A percentile compares a stretch with the other conserved stretches of the same genome.
phyloP scores from a whole-genome alignment of 768 basidiomycete species.

The Pleurotus citrinopileatus region DNA sequence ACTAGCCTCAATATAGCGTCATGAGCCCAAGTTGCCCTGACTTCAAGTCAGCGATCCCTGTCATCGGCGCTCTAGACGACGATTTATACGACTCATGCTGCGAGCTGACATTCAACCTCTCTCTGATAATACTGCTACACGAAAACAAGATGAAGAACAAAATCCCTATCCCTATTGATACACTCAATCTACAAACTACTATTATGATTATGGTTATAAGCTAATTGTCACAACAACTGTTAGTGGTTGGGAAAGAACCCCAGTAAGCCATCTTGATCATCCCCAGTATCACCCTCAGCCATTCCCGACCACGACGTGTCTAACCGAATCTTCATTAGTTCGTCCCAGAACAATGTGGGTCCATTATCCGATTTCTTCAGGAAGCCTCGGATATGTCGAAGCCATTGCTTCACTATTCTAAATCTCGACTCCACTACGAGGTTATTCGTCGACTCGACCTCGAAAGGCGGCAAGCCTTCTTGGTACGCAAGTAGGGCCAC shows the following conservation, averaged over 20 bases:
- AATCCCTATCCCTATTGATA: background rate
- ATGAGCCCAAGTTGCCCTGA: background rate
- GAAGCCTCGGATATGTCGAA: slow-evolving; percentile 43
- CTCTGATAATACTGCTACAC: background rate
- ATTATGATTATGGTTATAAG: background rate
- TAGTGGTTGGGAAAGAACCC: slow-evolving; percentile 18
- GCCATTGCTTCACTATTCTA: slow-evolving; percentile 47
- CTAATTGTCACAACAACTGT: background rate
- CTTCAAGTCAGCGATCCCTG: background rate
- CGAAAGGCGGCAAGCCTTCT: slow-evolving; percentile 31
- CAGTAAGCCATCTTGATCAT: slow-evolving; percentile 20
- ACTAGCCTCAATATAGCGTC: background rate
- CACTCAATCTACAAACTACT: slow-evolving; percentile 1
- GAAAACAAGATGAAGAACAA: background rate
- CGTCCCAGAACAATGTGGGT: slow-evolving; percentile 45
- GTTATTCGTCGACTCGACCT: slow-evolving; percentile 5
- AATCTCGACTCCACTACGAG: slow-evolving; percentile 38
- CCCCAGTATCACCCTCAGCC: slow-evolving; percentile 9
- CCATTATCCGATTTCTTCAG: slow-evolving; percentile 40
- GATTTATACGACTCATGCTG: background rate
- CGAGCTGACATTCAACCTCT: background rate
- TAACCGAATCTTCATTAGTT: slow-evolving; percentile 40
- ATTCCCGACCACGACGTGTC: slow-evolving; percentile 18
- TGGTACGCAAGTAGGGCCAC: slow-evolving; percentile 50
- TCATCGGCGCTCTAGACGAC: background rate